Conservation (phyloP, 2,329 filamentous ascomycete species). For the Fusarium acutatum region DNA sequence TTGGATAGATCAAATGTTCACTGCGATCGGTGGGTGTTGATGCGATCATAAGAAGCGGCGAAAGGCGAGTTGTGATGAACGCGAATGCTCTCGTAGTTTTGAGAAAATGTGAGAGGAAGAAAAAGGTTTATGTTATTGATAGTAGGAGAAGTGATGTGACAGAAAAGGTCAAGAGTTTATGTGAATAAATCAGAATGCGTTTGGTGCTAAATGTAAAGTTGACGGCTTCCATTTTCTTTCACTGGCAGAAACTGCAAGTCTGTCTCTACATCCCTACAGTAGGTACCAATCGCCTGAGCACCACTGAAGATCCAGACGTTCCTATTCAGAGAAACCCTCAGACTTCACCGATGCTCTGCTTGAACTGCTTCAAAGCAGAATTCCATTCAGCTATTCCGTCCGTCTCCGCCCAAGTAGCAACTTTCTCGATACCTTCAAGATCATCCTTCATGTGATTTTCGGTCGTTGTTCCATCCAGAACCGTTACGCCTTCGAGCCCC, state of each 20-base stretch:
- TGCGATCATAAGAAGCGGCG: not conserved
- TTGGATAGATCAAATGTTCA: not conserved
- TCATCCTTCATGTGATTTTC: conserved; percentile 60
- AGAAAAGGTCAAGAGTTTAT: not conserved
- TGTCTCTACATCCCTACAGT: not conserved
- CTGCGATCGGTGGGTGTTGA: not conserved
- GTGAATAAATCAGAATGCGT: not conserved
- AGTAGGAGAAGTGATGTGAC: not conserved
- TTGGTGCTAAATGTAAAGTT: not conserved
- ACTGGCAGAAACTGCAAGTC: conserved; percentile 1
- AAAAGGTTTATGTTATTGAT: not conserved
- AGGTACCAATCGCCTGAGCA: not conserved
- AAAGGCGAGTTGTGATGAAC: not conserved
- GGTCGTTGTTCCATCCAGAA: conserved; percentile 58
- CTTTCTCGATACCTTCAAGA: conserved; percentile 52
- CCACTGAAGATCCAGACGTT: not conserved
- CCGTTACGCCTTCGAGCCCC: conserved; percentile 52
- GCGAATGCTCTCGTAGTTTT: not conserved
- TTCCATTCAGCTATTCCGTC: conserved; percentile 59
- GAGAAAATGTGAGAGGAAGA: not conserved
- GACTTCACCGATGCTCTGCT: conserved; percentile 43
- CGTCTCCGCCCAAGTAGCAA: conserved; percentile 54
- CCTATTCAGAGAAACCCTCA: not conserved
- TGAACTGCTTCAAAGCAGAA: conserved; percentile 58
- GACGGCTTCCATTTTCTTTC: not conserved